Evolutionary conservation across 805 yeast species (phyloP), one percentile per base, ranked within the genome.

Genomic region (Maudiozyma barnettii): DNA sequence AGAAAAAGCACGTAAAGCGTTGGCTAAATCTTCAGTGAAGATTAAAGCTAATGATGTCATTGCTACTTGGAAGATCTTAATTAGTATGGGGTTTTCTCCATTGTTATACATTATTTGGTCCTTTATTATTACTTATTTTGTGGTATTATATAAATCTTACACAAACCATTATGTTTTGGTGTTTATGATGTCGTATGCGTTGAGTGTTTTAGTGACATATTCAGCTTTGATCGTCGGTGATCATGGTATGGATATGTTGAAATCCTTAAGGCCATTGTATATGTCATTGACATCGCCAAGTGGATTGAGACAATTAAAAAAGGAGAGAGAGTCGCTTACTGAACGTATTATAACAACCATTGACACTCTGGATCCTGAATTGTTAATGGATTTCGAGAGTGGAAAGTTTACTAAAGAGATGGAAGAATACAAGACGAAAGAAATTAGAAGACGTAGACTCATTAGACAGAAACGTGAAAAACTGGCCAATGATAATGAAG

Each of bases 1-100:
- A 40, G 72, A 73, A 49, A 89, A 90, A 65, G 88, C 91, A 30
- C 71, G 67, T 48, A 75, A 78, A 42, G 99, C 98, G 0, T 72
- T 93, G 50, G 90, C 89, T 10, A 82, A 76, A 7, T 89, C 97
- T 0, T 76, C 89, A 0, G 99, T 93, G 20, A 93, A 93, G 63
- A 82, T 93, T 50, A 81, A 81, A 59, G 99, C 95, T 16, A 83
- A 81, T 48, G 99, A 93, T 65, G 97, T 93, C 22, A 77, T 93
- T 50, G 98, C 98, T 1, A 90, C 98, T 1, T 93, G 99, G 99
- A 93, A 93, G 66, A 82, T 93, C 42, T 71, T 93, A 52, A 88
- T 91, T 37, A 81, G 90, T 31, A 76, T 93, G 77, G 95, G 91
- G 5, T 68, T 87, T 46, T 95, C 97, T 0, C 99, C 99, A 2